Conservation (phyloP, 495 filamentous ascomycete species). For the Penicillium antarcticum region DNA sequence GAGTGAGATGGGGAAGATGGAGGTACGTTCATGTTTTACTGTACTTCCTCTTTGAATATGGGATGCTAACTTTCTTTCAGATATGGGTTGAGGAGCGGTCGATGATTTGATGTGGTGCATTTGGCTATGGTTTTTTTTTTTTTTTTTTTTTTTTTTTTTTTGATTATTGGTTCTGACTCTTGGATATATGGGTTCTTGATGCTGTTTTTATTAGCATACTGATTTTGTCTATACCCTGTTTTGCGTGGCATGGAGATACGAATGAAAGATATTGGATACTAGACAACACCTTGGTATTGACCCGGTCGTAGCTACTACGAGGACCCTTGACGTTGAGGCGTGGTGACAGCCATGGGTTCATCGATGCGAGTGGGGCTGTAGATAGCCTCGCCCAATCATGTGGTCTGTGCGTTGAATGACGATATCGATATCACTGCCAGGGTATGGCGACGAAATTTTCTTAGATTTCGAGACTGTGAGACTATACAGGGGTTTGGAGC, state of each 20-base stretch:
- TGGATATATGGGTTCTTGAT: background rate
- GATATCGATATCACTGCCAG: too few relatives aligned
- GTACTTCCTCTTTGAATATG: background rate
- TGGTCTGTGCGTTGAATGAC: too few relatives aligned
- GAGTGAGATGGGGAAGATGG: conserved; percentile 88
- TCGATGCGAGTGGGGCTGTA: too few relatives aligned
- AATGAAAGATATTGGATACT: conserved; percentile 1
- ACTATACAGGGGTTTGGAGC: too few relatives aligned
- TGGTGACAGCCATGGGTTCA: too few relatives aligned
- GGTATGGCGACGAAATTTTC: too few relatives aligned
- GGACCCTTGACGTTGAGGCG: too few relatives aligned
- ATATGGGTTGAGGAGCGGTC: conserved; percentile 63
- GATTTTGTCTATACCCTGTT: conserved; percentile 22
- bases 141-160: too few relatives aligned
- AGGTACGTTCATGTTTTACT: conserved; percentile 59
- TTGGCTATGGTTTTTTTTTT: too few relatives aligned
- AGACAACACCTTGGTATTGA: background rate
- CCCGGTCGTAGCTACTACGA: too few relatives aligned
- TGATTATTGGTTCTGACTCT: background rate
- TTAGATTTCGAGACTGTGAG: too few relatives aligned
- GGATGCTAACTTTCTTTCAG: conserved; percentile 31
- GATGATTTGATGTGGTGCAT: conserved; percentile 26
- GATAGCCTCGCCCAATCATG: too few relatives aligned
- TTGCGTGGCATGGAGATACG: conserved; percentile 11
- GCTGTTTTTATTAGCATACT: conserved; percentile 14